Evolutionary conservation across 805 yeast genomes (phyloP).

Genomic region (Metschnikowia vanudenii): DNA sequence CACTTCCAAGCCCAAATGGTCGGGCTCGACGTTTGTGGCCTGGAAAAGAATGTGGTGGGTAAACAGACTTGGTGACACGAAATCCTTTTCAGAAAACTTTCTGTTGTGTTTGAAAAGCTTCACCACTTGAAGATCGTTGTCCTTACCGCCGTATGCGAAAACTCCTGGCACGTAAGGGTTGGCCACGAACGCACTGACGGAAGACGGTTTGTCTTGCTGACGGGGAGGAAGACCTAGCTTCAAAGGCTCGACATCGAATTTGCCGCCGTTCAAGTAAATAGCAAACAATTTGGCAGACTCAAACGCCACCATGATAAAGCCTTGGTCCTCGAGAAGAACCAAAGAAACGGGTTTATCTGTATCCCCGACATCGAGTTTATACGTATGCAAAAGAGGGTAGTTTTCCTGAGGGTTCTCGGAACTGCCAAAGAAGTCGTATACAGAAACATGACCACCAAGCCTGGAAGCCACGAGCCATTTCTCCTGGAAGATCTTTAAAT

Average conservation of each 20-base stretch:
- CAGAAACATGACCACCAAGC: slow-evolving; percentile 40
- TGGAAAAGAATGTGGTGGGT: slow-evolving; percentile 46
- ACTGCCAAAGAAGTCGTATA: slow-evolving; percentile 33
- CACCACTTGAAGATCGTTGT: slow-evolving; percentile 62
- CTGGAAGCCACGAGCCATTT: slow-evolving; percentile 43
- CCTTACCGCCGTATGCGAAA: slow-evolving; percentile 86
- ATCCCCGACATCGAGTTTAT: slow-evolving; percentile 23
- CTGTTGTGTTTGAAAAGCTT: slow-evolving; percentile 31
- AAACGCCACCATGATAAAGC: slow-evolving; percentile 44
- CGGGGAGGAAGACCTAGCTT: slow-evolving; percentile 19
- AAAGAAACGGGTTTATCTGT: slow-evolving; percentile 36
- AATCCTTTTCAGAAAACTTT: slow-evolving; percentile 12
- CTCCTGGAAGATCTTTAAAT: slow-evolving; percentile 30
- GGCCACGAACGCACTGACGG: slow-evolving; percentile 46
- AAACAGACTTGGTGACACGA: slow-evolving; percentile 19
- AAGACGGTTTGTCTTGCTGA: slow-evolving; percentile 18
- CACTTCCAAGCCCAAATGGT: slow-evolving; percentile 71
- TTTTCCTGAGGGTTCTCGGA: slow-evolving; percentile 34
- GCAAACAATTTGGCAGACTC: slow-evolving; percentile 45
- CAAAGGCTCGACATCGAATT: slow-evolving; percentile 33
- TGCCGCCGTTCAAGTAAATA: slow-evolving; percentile 31
- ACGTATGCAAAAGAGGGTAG: slow-evolving; percentile 35
- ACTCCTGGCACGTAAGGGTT: slow-evolving; percentile 50
- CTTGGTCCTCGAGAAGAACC: slow-evolving; percentile 26
- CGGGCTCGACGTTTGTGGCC: slow-evolving; percentile 82